Percentiles rank a stretch among this genome's conserved stretches.
These are phyloP conservation scores for Cystobasidium onofrii DNA, from an alignment of 768 basidiomycete genomes.

Conservation along the genomic window DNA sequence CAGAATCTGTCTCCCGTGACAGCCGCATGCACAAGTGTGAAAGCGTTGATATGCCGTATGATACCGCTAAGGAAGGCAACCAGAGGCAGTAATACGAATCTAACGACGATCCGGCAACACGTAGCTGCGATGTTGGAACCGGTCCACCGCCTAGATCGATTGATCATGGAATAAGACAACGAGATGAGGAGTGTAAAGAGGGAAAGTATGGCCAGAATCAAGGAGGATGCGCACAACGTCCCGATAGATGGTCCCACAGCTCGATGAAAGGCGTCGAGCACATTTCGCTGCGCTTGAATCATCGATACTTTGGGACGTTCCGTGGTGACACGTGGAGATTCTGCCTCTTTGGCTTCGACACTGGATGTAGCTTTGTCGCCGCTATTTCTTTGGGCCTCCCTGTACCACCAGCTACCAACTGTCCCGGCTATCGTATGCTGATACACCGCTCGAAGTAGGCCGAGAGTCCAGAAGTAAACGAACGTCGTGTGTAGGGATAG, in stretches of 20 bases:
- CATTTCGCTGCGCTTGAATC: background rate
- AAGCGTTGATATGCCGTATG: conserved; percentile 4
- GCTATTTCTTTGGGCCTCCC: conserved; percentile 15
- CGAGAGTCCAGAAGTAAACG: conserved; percentile 24
- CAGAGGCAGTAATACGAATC: conserved; percentile 8
- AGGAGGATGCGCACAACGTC: background rate
- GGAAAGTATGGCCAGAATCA: background rate
- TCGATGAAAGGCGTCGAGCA: background rate
- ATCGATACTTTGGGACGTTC: background rate
- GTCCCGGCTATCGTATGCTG: conserved; percentile 17
- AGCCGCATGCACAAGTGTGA: conserved; percentile 15
- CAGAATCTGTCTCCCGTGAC: conserved; percentile 25
- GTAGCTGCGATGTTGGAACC: background rate
- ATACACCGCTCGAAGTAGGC: conserved; percentile 2
- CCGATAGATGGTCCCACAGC: conserved; percentile 4
- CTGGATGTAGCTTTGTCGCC: background rate
- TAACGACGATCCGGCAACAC: background rate
- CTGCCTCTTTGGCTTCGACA: background rate
- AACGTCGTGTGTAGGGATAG: conserved; percentile 5
- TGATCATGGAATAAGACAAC: background rate
- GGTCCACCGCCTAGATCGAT: background rate
- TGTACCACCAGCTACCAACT: conserved; percentile 25
- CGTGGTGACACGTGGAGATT: background rate
- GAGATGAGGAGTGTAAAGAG: background rate
- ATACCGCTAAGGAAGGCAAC: background rate